Base-by-base conservation (phyloP, 805 yeast species). In the Metschnikowia lunata region DNA sequence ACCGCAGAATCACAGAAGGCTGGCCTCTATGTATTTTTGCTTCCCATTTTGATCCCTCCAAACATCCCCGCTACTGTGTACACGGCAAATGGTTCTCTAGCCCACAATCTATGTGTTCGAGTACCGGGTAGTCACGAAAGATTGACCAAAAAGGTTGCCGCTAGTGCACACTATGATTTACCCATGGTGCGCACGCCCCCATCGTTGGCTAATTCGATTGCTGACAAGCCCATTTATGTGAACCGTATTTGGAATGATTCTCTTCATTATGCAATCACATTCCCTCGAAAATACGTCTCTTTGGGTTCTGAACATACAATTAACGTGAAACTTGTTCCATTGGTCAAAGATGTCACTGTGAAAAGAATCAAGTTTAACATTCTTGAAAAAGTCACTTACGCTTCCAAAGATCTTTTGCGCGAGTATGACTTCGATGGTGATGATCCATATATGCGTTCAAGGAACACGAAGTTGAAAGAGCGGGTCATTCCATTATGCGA, bases 211-310 rank as follows among this genome's bases (percentile, higher is more conserved):
- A 73, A 76, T 30, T 74, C 80, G 3, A 75, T 78, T 7, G 69
- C 79, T 6, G 83, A 85, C 57, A 86, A 84, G 57, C 88, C 95
- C 0, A 76, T 86, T 13, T 85, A 82, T 59, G 88, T 86, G 30
- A 84, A 83, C 58, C 72, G 86, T 49, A 73, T 80, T 1, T 86
- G 93, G 93, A 79, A 80, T 52, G 82, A 84, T 43, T 61, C 88
- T 0, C 62, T 86, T 31, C 80, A 80, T 44, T 86, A 86, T 61
- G 84, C 84, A 50, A 74, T 86, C 12, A 76, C 88, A 0, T 74
- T 86, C 46, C 89, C 90, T 0, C 74, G 74, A 46, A 86, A 85
- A 55, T 85, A 73, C 59, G 78, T 85, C 9, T 71, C 85, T 1
- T 63, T 85, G 38, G 85, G 85, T 3, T 72, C 80, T 10, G 80